Evolutionary conservation across 257 asterid species (phyloP).

Genomic region (Cinchona pubescens): DNA sequence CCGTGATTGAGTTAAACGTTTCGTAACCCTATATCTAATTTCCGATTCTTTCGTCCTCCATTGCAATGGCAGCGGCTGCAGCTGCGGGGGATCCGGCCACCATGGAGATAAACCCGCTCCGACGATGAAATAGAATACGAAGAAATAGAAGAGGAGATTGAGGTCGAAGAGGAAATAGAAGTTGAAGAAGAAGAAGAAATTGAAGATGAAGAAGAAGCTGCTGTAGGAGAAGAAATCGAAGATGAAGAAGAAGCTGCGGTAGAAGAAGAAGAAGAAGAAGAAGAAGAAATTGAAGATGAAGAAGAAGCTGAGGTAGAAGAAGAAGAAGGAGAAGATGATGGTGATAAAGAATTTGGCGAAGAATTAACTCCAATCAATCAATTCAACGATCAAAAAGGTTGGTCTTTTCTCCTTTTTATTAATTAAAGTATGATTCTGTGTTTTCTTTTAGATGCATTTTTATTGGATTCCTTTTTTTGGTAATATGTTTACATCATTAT

Average conservation of each 20-base stretch:
- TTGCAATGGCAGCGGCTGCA: neutral
- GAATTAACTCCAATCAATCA: slow-evolving; percentile 28
- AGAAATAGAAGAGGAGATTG: slow-evolving; percentile 18
- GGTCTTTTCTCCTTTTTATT: slow-evolving; percentile 11
- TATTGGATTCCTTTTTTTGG: neutral
- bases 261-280: neutral
- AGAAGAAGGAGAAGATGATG: slow-evolving; percentile 11
- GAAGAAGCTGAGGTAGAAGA: neutral
- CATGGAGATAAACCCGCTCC: neutral
- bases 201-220: slow-evolving; percentile 8
- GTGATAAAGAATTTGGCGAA: slow-evolving; percentile 30
- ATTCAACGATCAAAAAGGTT: slow-evolving; percentile 41
- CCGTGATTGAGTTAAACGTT: too few relatives aligned
- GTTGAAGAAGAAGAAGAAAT: neutral
- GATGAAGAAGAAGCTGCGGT: slow-evolving; percentile 25
- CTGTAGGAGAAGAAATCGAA: slow-evolving; percentile 14
- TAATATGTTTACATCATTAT: too few relatives aligned
- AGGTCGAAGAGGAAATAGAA: slow-evolving; percentile 15
- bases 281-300: neutral
- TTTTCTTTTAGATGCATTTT: neutral
- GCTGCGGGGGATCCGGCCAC: neutral
- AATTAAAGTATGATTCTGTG: neutral
- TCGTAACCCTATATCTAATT: neutral
- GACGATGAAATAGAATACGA: slow-evolving; percentile 9
- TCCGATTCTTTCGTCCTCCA: neutral